Percentiles rank a stretch among this genome's conserved stretches.
Evolutionary conservation across 1,284 basidiomycete genomes (phyloP).

Genomic region (Ganoderma meredithae): DNA sequence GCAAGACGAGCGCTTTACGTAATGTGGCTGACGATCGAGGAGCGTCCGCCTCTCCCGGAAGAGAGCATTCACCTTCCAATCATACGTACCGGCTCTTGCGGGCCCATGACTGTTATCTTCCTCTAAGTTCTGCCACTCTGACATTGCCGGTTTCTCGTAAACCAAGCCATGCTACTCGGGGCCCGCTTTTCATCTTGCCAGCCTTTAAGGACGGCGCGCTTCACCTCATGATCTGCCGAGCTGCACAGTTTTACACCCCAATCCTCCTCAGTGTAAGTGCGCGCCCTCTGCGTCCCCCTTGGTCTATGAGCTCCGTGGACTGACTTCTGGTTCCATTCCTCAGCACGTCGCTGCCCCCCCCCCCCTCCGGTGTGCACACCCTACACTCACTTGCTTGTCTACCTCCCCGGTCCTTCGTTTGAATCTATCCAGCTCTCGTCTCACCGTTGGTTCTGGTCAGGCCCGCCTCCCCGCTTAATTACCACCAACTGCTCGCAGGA

Average conservation of each 20-base stretch:
- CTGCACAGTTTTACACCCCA: neutral
- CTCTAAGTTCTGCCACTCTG: conserved; percentile 1
- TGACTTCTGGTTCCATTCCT: neutral
- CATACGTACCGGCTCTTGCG: neutral
- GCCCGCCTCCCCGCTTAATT: neutral
- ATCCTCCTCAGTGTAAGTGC: neutral
- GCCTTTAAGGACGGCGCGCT: neutral
- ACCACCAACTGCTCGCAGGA: neutral
- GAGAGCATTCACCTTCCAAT: neutral
- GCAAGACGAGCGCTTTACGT: neutral
- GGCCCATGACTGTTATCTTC: neutral
- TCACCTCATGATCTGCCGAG: neutral
- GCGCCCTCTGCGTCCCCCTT: neutral
- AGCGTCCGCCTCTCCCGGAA: neutral
- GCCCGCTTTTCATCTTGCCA: neutral
- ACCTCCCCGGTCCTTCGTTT: neutral
- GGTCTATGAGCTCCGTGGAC: neutral
- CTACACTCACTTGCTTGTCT: neutral
- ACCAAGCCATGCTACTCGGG: neutral
- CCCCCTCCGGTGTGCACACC: neutral
- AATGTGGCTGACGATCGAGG: neutral
- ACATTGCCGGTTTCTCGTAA: neutral
- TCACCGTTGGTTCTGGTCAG: neutral
- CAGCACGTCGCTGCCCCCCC: neutral
- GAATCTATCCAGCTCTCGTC: neutral